A percentile compares a stretch with the other conserved stretches of the same genome.
phyloP scores from a whole-genome alignment of 345 rosid species.

The Salix dunnii region DNA sequence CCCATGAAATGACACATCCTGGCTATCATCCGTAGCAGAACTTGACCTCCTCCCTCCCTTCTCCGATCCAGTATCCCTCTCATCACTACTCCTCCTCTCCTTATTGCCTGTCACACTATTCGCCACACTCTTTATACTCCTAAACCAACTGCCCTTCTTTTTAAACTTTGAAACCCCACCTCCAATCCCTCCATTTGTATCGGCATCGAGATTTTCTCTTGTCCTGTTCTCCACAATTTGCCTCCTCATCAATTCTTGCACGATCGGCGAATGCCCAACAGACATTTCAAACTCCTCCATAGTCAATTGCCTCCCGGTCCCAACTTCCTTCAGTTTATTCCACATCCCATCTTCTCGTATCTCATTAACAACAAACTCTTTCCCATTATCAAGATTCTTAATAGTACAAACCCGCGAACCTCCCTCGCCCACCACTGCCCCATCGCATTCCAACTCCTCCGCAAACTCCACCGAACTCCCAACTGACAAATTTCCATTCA shows the following conservation, averaged over 20 bases:
- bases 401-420: constrained; percentile 52
- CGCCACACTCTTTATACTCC: constrained; percentile 71
- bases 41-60: constrained; percentile 90
- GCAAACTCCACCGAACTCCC: constrained; percentile 18
- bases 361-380: constrained; percentile 85
- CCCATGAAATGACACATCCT: constrained; percentile 78
- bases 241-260: constrained; percentile 92
- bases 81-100: constrained; percentile 91
- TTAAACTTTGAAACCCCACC: constrained; percentile 46
- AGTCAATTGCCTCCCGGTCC: constrained; percentile 81
- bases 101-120: constrained; percentile 52
- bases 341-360: constrained; percentile 72
- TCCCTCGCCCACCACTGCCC: constrained; percentile 3
- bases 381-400: constrained; percentile 84
- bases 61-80: constrained; percentile 82
- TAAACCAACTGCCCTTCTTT: constrained; percentile 81
- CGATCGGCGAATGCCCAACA: constrained; percentile 92
- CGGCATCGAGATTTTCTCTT: constrained; percentile 40
- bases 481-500: constrained; percentile 27
- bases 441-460: constrained; percentile 31
- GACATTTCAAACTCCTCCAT: constrained; percentile 89
- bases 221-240: constrained; percentile 77
- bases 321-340: constrained; percentile 82
- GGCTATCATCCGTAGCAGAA: constrained; percentile 95
- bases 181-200: constrained; percentile 31